Base-by-base conservation (phyloP, 1,139 yeast genomes). In the Blastobotrys raffinosifermentans region DNA sequence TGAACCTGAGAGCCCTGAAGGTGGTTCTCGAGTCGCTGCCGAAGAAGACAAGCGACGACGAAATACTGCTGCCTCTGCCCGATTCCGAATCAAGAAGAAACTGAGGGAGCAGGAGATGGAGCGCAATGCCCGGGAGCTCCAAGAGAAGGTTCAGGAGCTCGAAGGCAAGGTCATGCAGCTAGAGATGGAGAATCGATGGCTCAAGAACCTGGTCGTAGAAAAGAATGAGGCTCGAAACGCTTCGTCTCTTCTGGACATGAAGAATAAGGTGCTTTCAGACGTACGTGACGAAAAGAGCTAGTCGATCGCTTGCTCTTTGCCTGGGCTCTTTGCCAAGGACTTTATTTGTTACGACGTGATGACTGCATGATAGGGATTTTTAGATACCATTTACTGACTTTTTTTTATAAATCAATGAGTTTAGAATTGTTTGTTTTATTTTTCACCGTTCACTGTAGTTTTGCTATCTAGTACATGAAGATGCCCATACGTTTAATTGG, bases 101-200 rank as follows among this genome's bases (percentile, higher is more conserved):
- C 51, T 78, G 58, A 80, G 83, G 54, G 95, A 86, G 59, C 86
- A 80, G 58, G 89, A 85, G 57, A 76, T 85, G 80, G 94, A 85
- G 60, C 68, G 69, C 31, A 75, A 73, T 39, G 69, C 85, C 14
- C 68, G 70, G 49, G 79, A 75, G 39, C 67, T 86, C 45, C 74
- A 73, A 48, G 84, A 80, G 22, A 59, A 74, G 49, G 77, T 84
- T 17, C 67, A 68, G 37, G 64, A 65, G 19, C 69, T 83, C 46
- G 91, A 84, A 55, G 61, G 69, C 41, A 77, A 78, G 49, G 70
- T 77, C 32, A 69, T 68, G 55, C 84, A 84, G 59, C 59, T 80
- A 46, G 93, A 85, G 60, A 78, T 82, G 81, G 96, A 86, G 61
- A 86, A 86, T 66, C 75, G 76, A 53, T 71, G 91, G 63, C 69